A percentile compares a stretch with the other conserved stretches of the same genome.
phyloP scores from a whole-genome alignment of 495 filamentous ascomycete genomes.

The Schizothecium vesticola region DNA sequence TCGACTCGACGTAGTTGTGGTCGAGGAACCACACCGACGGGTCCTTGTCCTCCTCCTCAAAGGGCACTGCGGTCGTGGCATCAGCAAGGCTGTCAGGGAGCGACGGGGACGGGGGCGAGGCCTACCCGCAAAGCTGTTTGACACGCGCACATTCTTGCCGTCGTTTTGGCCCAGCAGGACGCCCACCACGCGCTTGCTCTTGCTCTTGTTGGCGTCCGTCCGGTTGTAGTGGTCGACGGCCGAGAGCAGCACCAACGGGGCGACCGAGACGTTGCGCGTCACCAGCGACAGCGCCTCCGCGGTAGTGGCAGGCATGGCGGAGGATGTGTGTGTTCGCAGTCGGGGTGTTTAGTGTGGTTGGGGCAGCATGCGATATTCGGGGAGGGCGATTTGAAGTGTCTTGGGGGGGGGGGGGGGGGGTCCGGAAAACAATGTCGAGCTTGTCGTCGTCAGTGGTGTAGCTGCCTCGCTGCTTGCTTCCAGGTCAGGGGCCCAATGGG shows the following conservation, averaged over 20 bases:
- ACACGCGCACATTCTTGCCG: conserved; percentile 90
- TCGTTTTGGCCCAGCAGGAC: conserved; percentile 93
- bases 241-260: conserved; percentile 94
- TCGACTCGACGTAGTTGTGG: conserved; percentile 98
- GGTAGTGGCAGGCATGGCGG: conserved; percentile 85
- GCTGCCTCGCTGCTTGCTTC: conserved; percentile 27
- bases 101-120: background rate
- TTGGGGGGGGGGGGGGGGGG: background rate
- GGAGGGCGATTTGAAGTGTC: background rate
- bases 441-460: conserved; percentile 30
- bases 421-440: conserved; percentile 1
- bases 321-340: background rate
- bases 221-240: conserved; percentile 98
- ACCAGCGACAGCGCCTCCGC: conserved; percentile 90
- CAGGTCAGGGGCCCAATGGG: conserved; percentile 29
- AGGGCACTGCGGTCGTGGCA: conserved; percentile 62
- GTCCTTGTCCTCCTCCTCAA: conserved; percentile 98
- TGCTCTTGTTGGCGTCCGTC: conserved; percentile 67
- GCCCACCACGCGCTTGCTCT: conserved; percentile 90
- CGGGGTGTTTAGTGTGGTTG: conserved; percentile 1
- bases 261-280: conserved; percentile 89
- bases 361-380: conserved; percentile 13
- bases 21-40: conserved; percentile 98
- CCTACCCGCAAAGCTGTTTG: conserved; percentile 95
- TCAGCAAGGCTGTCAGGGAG: background rate